Conservation (phyloP, 1,284 basidiomycete genomes). For the Coniophora puteana region DNA sequence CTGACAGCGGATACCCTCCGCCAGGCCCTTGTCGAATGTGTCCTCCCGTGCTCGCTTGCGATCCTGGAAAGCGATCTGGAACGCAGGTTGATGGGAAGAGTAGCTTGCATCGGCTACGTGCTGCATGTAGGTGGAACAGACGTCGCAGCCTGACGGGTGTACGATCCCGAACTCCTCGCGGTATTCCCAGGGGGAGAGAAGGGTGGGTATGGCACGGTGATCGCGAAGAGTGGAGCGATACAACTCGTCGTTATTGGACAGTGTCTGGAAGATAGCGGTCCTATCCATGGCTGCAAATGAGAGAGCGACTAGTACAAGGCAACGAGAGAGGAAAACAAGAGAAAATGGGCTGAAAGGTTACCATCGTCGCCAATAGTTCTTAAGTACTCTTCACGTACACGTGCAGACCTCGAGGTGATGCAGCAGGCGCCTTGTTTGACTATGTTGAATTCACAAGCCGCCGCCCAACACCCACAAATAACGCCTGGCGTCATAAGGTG, state of each 20-base stretch:
- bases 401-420: too few relatives aligned
- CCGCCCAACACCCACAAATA: too few relatives aligned
- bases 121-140: constrained; percentile 37
- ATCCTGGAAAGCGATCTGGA: constrained; percentile 37
- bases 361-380: too few relatives aligned
- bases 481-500: too few relatives aligned
- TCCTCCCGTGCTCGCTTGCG: constrained; percentile 31
- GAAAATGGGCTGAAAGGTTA: too few relatives aligned
- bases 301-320: too few relatives aligned
- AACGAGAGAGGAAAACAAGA: too few relatives aligned
- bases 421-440: too few relatives aligned
- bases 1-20: constrained; percentile 27
- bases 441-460: too few relatives aligned
- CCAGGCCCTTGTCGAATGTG: constrained; percentile 27
- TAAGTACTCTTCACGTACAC: too few relatives aligned
- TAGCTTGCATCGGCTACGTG: constrained; percentile 37
- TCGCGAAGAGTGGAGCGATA: constrained; percentile 23
- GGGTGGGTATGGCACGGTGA: constrained; percentile 27
- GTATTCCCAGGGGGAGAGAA: constrained; percentile 34
- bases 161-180: constrained; percentile 39
- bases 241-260: constrained; percentile 28
- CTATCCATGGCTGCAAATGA: too few relatives aligned
- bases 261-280: too few relatives aligned
- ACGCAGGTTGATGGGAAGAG: constrained; percentile 31
- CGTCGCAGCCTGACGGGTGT: constrained; percentile 35